Percentiles rank a stretch among this genome's conserved stretches.
These are phyloP conservation scores for Hypoxylon cercidicola DNA, from an alignment of 495 filamentous ascomycete genomes.

Conservation along the genomic window DNA sequence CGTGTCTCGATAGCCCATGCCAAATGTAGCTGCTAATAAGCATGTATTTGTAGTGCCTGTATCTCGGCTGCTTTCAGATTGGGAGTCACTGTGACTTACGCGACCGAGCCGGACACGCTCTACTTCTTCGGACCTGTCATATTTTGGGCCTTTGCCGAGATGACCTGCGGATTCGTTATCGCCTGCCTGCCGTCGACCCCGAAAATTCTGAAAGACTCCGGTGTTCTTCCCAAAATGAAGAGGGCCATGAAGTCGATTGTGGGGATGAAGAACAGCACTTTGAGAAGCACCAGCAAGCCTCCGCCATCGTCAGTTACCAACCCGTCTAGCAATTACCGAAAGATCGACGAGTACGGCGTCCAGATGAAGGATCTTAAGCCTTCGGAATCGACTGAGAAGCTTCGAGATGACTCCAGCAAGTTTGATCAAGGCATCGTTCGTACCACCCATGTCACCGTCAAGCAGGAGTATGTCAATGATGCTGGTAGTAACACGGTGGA, in stretches of 20 bases:
- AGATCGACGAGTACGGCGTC: conserved; percentile 32
- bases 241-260: conserved; percentile 23
- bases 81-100: conserved; percentile 37
- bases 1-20: background rate
- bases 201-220: conserved; percentile 42
- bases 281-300: conserved; percentile 19
- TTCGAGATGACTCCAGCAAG: conserved; percentile 22
- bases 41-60: conserved; percentile 37
- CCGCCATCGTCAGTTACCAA: conserved; percentile 7
- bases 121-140: conserved; percentile 38
- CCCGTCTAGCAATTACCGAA: conserved; percentile 28
- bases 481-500: conserved; percentile 6
- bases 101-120: conserved; percentile 27
- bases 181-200: conserved; percentile 45
- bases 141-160: conserved; percentile 48
- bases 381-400: conserved; percentile 32
- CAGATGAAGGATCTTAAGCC: conserved; percentile 27
- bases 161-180: conserved; percentile 47
- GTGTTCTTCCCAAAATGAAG: conserved; percentile 29
- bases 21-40: conserved; percentile 6
- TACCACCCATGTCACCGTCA: conserved; percentile 32
- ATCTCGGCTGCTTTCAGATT: conserved; percentile 44
- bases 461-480: conserved; percentile 30
- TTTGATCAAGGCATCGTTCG: conserved; percentile 30
- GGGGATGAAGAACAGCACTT: conserved; percentile 27